A percentile compares a stretch with the other conserved stretches of the same genome.
phyloP scores from a whole-genome alignment of 176 grass and related monocot genomes.

The Phragmites australis region DNA sequence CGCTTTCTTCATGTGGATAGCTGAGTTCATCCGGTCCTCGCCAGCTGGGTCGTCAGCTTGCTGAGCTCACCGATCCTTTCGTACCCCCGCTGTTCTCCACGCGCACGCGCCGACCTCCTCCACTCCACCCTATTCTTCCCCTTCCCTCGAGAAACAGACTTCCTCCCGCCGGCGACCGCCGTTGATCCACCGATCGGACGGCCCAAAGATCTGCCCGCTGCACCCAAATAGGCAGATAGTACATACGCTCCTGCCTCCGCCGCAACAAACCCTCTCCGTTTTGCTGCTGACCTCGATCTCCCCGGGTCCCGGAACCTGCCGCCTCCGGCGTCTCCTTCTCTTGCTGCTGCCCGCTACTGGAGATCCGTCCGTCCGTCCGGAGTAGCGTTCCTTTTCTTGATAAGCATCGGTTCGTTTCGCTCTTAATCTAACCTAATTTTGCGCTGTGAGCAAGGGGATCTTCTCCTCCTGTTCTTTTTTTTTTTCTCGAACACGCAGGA shows the following conservation, averaged over 20 bases:
- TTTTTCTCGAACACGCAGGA: too few relatives aligned
- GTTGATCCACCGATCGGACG: conserved; percentile 5
- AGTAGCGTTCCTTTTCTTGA: not conserved
- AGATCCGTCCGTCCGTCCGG: not conserved
- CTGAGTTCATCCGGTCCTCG: too few relatives aligned
- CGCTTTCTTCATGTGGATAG: too few relatives aligned
- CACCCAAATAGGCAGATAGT: not conserved
- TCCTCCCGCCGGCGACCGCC: conserved; percentile 15
- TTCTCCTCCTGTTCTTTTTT: not conserved
- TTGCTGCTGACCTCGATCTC: not conserved
- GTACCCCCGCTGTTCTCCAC: not conserved
- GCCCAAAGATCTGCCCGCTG: too few relatives aligned
- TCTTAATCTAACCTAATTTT: conserved; percentile 13
- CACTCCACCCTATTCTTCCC: not conserved
- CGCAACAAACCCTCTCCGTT: not conserved
- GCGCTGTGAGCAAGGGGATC: not conserved
- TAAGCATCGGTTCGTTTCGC: not conserved
- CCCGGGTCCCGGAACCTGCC: not conserved
- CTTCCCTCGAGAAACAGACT: not conserved
- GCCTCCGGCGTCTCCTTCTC: not conserved
- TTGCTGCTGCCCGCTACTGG: not conserved
- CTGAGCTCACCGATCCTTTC: too few relatives aligned
- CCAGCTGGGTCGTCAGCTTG: too few relatives aligned
- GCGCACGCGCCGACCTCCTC: not conserved
- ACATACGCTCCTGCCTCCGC: not conserved